Conservation (phyloP, 2,329 filamentous ascomycete species). For the Apiospora rasikravindrae region DNA sequence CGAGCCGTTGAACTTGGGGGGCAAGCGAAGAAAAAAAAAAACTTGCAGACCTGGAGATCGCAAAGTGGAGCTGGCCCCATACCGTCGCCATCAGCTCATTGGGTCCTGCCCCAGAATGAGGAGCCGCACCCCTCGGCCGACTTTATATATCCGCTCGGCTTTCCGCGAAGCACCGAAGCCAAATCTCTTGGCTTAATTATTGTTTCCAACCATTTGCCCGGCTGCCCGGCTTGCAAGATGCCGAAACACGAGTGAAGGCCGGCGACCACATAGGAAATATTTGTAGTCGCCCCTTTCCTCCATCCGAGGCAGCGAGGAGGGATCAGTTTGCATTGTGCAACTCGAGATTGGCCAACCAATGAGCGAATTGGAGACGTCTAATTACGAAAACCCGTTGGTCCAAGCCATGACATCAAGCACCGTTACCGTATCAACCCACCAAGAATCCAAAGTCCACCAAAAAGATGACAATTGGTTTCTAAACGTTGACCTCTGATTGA, state of each 20-base stretch:
- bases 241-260: conserved; percentile 8
- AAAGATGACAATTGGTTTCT: background rate
- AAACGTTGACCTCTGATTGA: background rate
- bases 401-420: background rate
- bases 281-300: background rate
- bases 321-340: background rate
- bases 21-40: conserved; percentile 19
- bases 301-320: background rate
- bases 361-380: background rate
- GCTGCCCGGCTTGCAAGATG: background rate
- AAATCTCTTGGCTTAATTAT: conserved; percentile 1
- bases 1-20: background rate
- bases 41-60: conserved; percentile 27
- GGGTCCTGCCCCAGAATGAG: background rate
- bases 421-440: background rate
- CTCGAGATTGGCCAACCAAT: background rate
- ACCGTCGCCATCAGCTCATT: conserved; percentile 7
- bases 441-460: background rate
- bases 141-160: conserved; percentile 19
- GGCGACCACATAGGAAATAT: background rate
- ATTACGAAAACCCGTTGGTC: background rate
- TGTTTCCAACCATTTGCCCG: conserved; percentile 3
- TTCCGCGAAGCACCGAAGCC: conserved; percentile 14
- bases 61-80: conserved; percentile 17
- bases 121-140: conserved; percentile 18